phyloP scores from a whole-genome alignment of 2,329 filamentous ascomycete genomes.

The Sporothrix inflata region DNA sequence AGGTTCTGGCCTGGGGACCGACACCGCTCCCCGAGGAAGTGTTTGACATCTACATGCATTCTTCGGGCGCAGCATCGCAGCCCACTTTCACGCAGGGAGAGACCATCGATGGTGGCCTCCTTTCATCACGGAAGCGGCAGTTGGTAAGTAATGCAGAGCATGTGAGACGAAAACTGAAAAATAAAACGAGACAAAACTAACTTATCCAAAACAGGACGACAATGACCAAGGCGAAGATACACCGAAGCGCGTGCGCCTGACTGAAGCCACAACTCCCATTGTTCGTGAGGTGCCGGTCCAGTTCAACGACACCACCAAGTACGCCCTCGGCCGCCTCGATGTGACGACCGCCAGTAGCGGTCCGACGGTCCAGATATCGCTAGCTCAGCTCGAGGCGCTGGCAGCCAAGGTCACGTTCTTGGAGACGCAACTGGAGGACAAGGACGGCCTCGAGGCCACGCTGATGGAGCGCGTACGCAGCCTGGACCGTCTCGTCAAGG shows the following conservation, averaged over 20 bases:
- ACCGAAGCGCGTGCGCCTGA: conserved; percentile 42
- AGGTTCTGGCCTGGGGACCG: conserved; percentile 52
- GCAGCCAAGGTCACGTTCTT: conserved; percentile 41
- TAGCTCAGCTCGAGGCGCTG: conserved; percentile 40
- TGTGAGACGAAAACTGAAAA: background rate
- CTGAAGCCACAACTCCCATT: conserved; percentile 36
- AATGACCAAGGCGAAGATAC: conserved; percentile 26
- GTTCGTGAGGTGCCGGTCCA: background rate
- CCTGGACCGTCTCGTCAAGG: conserved; percentile 52
- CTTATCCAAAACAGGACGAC: background rate
- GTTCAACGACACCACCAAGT: conserved; percentile 28
- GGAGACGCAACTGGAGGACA: conserved; percentile 43
- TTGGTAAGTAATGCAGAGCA: background rate
- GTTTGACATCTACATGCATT: conserved; percentile 52
- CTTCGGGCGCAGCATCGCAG: conserved; percentile 32
- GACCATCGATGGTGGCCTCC: conserved; percentile 17
- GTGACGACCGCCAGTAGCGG: background rate
- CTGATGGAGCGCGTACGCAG: conserved; percentile 46
- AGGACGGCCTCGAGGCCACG: conserved; percentile 35
- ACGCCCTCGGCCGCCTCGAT: conserved; percentile 29
- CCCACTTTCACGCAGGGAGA: conserved; percentile 32
- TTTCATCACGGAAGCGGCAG: conserved; percentile 47
- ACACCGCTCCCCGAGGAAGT: conserved; percentile 52
- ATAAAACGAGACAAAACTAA: background rate
- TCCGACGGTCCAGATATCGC: conserved; percentile 38